These are phyloP conservation scores for Plasmodium reichenowi DNA, from an alignment of 169 alveolate species.

Conservation along the genomic window DNA sequence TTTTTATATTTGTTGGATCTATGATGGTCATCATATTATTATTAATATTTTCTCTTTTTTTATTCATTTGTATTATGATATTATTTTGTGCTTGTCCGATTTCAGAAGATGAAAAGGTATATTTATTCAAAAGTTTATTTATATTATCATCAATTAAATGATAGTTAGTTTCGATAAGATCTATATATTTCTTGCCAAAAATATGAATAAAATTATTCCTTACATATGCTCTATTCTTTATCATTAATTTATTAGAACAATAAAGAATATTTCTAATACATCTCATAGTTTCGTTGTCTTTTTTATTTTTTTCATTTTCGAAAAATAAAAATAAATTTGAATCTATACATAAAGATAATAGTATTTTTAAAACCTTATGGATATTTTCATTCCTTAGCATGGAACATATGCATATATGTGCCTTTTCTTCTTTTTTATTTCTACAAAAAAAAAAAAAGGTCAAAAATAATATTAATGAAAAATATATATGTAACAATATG, in stretches of 20 bases:
- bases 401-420: slow-evolving; percentile 24
- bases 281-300: slow-evolving; percentile 14
- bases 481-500: not conserved
- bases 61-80: slow-evolving; percentile 8
- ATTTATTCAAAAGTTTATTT: slow-evolving; percentile 29
- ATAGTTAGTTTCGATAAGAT: slow-evolving; percentile 34
- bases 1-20: not conserved
- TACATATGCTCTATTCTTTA: slow-evolving; percentile 40
- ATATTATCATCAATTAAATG: slow-evolving; percentile 22
- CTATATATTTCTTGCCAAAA: slow-evolving; percentile 39
- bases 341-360: slow-evolving; percentile 39
- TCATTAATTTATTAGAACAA: slow-evolving; percentile 43
- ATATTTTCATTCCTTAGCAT: slow-evolving; percentile 48
- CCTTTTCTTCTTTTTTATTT: slow-evolving; percentile 17
- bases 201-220: slow-evolving; percentile 25
- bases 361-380: slow-evolving; percentile 1
- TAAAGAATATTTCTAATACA: slow-evolving; percentile 51
- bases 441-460: slow-evolving; percentile 1
- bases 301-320: not conserved
- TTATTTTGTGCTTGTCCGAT: slow-evolving; percentile 21
- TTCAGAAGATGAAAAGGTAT: slow-evolving; percentile 27
- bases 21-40: too few species aligned
- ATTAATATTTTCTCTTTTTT: not conserved
- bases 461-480: not conserved
- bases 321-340: slow-evolving; percentile 10